A percentile compares a stretch with the other conserved stretches of the same genome.
Conservation (phyloP, 345 rosid genomes). For the Corymbia maculata region DNA sequence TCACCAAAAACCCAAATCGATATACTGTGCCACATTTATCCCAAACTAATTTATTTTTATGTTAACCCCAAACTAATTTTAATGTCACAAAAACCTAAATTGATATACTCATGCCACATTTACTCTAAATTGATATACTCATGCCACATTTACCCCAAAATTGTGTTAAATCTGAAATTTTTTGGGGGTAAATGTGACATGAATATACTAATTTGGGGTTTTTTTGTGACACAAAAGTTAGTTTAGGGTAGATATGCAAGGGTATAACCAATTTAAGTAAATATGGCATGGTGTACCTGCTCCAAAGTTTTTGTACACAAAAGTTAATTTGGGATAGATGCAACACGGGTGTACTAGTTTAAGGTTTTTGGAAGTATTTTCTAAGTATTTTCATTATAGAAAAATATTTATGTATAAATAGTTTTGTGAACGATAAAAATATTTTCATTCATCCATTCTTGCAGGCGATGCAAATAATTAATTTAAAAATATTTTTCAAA, state of each 20-base stretch:
- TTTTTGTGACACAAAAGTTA: background rate
- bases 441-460: background rate
- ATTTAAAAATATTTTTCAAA: background rate
- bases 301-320: background rate
- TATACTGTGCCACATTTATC: background rate
- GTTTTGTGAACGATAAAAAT: background rate
- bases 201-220: background rate
- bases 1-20: background rate
- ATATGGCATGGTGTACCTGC: fast-evolving
- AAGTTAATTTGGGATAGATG: background rate
- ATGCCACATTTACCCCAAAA: no score
- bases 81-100: background rate
- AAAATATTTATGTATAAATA: background rate
- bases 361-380: background rate
- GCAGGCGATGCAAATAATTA: fast-evolving
- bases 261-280: background rate
- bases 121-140: background rate
- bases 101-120: no score
- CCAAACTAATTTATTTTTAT: no score
- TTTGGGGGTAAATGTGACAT: background rate
- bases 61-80: no score
- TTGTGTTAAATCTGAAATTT: background rate
- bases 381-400: background rate
- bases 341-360: background rate
- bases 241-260: background rate